Evolutionary conservation across 768 basidiomycete species (phyloP), one percentile per base, ranked within the genome.

Genomic region (Neoboletus brunneissimus): DNA sequence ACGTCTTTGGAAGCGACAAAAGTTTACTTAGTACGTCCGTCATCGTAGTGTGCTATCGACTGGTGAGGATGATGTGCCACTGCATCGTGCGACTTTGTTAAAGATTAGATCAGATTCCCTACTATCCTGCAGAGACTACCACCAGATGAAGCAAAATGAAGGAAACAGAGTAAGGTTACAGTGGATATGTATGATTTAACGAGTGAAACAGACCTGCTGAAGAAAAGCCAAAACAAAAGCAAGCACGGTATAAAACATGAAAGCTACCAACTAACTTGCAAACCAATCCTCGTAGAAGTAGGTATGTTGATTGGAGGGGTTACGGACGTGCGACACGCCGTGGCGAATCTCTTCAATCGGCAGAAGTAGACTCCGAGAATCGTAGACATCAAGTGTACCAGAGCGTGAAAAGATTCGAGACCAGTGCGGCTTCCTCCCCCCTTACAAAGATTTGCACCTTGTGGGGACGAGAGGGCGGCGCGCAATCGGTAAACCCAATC

Each of bases 1-100:
- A 84, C 0, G 79, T 79, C 54, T 73, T 73, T 37, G 85, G 82
- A 1, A 84, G 65, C 23, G 76, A 73, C 37, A 85, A 65, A 7
- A 84, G 65, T 2, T 67, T 64, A 60, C 2, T 34, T 0, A 76
- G 72, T 1, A 81, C 53, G 56, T 72, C 74, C 16, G 73, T 63
- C 80, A 78, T 79, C 3, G 35, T 45, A 5, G 32, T 9, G 31
- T 15, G 27, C 4, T 40, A 40, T 10, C 9, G 35, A n/a, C 2
- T 48, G 8, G 15, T 53, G 43, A 10, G 15, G 16, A 13, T 25
- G 34, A n/a, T 31, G 41, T 53, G 11, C 12, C 11, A 16, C 23
- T 11, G 42, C 20, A 1, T 31, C 10, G 32, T 29, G 47, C 42
- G 40, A 38, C 4, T 46, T 11, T 40, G 13, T 46, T 48, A 31